Evolutionary conservation across 805 yeast species (phyloP).

Genomic region (Candida maris): DNA sequence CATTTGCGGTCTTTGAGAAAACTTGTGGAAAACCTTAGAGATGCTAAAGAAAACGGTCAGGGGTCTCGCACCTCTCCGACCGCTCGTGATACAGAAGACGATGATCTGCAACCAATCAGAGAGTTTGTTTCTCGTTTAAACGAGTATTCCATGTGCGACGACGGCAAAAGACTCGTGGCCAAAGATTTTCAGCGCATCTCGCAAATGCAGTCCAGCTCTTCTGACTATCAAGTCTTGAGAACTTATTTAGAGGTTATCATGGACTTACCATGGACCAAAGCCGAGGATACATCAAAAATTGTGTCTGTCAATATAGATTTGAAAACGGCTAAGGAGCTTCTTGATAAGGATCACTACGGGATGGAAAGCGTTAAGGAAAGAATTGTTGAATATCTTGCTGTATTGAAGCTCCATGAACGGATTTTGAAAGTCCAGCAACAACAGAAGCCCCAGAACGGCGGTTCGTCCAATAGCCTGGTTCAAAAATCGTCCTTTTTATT

Average conservation of each 20-base stretch:
- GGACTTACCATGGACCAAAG: constrained; percentile 56
- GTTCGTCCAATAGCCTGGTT: not conserved
- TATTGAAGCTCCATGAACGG: constrained; percentile 52
- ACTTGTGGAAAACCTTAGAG: constrained; percentile 22
- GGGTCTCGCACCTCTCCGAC: constrained; percentile 3
- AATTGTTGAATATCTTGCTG: constrained; percentile 75
- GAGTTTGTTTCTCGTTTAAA: constrained; percentile 32
- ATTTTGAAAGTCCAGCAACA: constrained; percentile 5
- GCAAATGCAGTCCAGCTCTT: constrained; percentile 52
- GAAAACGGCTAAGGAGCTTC: constrained; percentile 46
- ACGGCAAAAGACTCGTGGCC: constrained; percentile 37
- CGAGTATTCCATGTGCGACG: constrained; percentile 34
- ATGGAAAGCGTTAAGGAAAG: constrained; percentile 70
- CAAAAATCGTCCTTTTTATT: not conserved
- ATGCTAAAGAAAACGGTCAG: constrained; percentile 3
- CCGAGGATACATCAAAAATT: constrained; percentile 26
- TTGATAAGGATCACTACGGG: constrained; percentile 79
- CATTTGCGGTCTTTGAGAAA: constrained; percentile 27
- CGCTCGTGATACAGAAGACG: constrained; percentile 38
- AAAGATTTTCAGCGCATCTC: constrained; percentile 55
- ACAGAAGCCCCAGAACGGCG: not conserved
- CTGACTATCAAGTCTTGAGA: constrained; percentile 61
- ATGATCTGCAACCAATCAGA: constrained; percentile 30
- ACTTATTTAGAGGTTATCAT: constrained; percentile 61
- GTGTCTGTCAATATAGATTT: constrained; percentile 42